Evolutionary conservation across 768 basidiomycete genomes (phyloP).

Genomic region (Lactifluus echinatus): DNA sequence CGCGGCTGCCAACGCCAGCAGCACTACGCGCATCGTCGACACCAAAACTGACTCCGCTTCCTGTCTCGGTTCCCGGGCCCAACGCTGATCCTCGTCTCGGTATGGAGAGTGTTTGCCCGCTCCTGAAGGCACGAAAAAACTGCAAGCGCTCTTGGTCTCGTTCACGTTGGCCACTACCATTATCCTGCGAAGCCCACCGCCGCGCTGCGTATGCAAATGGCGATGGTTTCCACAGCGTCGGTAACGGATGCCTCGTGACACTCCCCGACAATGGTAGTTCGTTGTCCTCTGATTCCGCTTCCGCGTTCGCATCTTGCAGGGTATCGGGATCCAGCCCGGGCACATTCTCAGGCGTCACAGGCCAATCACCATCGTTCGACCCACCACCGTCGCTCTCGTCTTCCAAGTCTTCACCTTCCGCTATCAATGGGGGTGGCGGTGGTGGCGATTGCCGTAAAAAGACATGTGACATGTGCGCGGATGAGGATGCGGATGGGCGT

Average conservation of each 20-base stretch:
- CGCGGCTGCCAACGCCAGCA: not conserved
- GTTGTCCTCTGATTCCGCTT: constrained; percentile 17
- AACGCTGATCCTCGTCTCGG: not conserved
- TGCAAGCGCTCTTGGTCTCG: not conserved
- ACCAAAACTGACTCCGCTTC: not conserved
- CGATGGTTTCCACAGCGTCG: constrained; percentile 19
- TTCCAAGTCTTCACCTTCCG: not conserved
- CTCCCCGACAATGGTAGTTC: constrained; percentile 12
- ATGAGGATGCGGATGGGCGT: not conserved
- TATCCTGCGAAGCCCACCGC: constrained; percentile 17
- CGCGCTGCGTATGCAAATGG: constrained; percentile 16
- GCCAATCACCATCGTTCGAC: constrained; percentile 21
- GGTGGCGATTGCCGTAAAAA: not conserved
- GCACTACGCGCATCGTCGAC: not conserved
- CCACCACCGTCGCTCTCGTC: constrained; percentile 11
- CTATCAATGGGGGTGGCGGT: not conserved
- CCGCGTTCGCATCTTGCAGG: constrained; percentile 1
- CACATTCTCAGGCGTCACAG: constrained; percentile 20
- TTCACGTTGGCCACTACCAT: not conserved
- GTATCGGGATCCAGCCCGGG: constrained; percentile 2
- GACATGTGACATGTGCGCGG: not conserved
- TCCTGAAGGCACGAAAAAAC: constrained; percentile 6
- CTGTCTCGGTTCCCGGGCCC: not conserved
- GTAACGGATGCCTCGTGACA: not conserved
- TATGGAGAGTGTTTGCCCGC: not conserved